Percentiles rank a stretch among this genome's conserved stretches.
These are phyloP conservation scores for Neoboletus magnificus DNA, from an alignment of 768 basidiomycete genomes.

Conservation along the genomic window DNA sequence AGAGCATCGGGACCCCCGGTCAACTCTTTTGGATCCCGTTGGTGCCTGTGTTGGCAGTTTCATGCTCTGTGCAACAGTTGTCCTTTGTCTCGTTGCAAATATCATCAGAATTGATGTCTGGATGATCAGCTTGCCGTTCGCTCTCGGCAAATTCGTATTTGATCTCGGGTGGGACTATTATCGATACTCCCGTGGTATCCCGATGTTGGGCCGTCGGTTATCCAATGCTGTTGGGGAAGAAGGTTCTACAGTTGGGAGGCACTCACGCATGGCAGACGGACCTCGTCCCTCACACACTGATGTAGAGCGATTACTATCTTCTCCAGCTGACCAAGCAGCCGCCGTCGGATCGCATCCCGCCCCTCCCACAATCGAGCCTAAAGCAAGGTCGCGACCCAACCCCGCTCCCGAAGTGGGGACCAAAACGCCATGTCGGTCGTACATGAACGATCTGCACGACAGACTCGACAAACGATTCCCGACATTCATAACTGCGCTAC, in stretches of 20 bases:
- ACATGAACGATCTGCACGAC: not conserved
- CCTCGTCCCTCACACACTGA: not conserved
- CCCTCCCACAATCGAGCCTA: not conserved
- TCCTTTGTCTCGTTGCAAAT: conserved; percentile 70
- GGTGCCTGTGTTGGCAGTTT: conserved; percentile 73
- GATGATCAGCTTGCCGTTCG: conserved; percentile 83
- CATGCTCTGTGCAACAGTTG: conserved; percentile 63
- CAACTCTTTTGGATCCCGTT: conserved; percentile 66
- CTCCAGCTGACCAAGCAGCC: conserved; percentile 2
- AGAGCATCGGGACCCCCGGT: conserved; percentile 46
- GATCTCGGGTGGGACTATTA: conserved; percentile 64
- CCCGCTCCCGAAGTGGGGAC: not conserved
- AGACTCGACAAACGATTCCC: conserved; percentile 51
- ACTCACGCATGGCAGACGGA: not conserved
- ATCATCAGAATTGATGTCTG: conserved; percentile 77
- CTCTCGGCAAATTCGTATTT: conserved; percentile 62
- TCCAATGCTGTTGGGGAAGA: not conserved
- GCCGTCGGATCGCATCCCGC: not conserved
- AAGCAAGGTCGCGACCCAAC: not conserved
- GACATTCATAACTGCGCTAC: conserved; percentile 61
- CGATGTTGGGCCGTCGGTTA: conserved; percentile 12
- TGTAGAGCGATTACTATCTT: not conserved
- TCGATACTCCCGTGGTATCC: conserved; percentile 31
- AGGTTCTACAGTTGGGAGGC: not conserved
- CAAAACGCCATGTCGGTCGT: conserved; percentile 1